Evolutionary conservation across 441 rosid genomes (phyloP).

Genomic region (Daphne laureola): DNA sequence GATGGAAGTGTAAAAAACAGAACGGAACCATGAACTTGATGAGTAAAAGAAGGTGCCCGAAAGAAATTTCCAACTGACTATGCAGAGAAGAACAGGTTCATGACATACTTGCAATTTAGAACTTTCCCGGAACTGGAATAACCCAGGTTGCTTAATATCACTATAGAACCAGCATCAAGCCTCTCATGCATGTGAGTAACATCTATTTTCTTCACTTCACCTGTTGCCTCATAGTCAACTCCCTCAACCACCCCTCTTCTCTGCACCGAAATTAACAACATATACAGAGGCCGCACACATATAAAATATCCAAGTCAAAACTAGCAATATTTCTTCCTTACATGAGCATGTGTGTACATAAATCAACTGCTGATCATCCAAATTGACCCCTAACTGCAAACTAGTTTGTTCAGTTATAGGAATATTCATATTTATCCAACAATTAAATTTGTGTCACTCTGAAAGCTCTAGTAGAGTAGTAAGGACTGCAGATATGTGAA

Average conservation of each 20-base stretch:
- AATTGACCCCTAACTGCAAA: background rate
- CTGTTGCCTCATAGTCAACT: slow-evolving; percentile 92
- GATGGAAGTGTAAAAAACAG: too few species aligned
- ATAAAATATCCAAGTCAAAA: slow-evolving; percentile 1
- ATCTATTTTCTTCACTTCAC: slow-evolving; percentile 91
- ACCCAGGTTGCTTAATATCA: slow-evolving; percentile 81
- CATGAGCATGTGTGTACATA: too few species aligned
- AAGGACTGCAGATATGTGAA: background rate
- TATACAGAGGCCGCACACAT: slow-evolving; percentile 7
- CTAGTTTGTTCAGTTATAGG: too few species aligned
- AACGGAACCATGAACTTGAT: too few species aligned
- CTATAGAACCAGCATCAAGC: slow-evolving; percentile 81
- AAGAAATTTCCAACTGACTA: too few species aligned
- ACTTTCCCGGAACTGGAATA: slow-evolving; percentile 97
- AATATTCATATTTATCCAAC: too few species aligned
- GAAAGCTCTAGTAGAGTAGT: too few species aligned
- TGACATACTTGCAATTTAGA: slow-evolving; percentile 89
- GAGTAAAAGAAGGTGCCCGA: too few species aligned
- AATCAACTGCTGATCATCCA: too few species aligned
- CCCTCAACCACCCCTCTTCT: slow-evolving; percentile 91
- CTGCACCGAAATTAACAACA: slow-evolving; percentile 31
- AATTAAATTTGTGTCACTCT: too few species aligned
- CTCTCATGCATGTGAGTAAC: slow-evolving; percentile 75
- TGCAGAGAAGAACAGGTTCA: background rate
- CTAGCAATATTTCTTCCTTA: too few species aligned